Evolutionary conservation across 108 stramenopile genomes (phyloP).

Genomic region (Skeletonema marinoi): DNA sequence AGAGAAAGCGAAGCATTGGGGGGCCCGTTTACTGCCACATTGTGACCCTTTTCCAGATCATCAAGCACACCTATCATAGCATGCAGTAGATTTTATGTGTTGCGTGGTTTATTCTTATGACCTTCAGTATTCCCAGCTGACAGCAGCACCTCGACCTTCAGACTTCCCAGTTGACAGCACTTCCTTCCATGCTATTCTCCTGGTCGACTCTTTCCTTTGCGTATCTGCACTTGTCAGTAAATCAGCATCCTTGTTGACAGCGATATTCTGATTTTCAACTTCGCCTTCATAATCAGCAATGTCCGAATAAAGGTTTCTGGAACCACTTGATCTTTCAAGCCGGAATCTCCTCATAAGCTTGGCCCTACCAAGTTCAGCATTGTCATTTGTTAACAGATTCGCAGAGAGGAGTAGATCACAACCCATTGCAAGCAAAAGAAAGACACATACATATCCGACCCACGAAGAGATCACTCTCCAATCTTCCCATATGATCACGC

Average conservation of each 20-base stretch:
- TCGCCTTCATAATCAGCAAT: neutral
- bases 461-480: slow-evolving; percentile 27
- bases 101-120: neutral
- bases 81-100: too few relatives aligned
- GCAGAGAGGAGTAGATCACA: slow-evolving; percentile 33
- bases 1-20: too few relatives aligned
- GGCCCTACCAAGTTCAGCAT: slow-evolving; percentile 34
- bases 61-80: too few relatives aligned
- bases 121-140: neutral
- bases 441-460: slow-evolving; percentile 45
- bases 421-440: slow-evolving; percentile 33
- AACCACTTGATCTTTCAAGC: neutral
- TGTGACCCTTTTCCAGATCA: too few relatives aligned
- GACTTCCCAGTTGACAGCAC: neutral
- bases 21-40: too few relatives aligned
- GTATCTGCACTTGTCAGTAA: neutral
- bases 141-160: neutral
- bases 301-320: neutral
- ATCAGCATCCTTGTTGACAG: neutral
- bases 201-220: neutral
- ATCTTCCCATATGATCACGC: slow-evolving; percentile 53
- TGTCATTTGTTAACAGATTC: slow-evolving; percentile 29
- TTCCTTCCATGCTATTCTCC: neutral
- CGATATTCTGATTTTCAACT: neutral
- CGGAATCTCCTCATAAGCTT: neutral